A percentile compares a stretch with the other conserved stretches of the same genome.
phyloP scores from a whole-genome alignment of 2,329 filamentous ascomycete genomes.

The Colletotrichum sp. region DNA sequence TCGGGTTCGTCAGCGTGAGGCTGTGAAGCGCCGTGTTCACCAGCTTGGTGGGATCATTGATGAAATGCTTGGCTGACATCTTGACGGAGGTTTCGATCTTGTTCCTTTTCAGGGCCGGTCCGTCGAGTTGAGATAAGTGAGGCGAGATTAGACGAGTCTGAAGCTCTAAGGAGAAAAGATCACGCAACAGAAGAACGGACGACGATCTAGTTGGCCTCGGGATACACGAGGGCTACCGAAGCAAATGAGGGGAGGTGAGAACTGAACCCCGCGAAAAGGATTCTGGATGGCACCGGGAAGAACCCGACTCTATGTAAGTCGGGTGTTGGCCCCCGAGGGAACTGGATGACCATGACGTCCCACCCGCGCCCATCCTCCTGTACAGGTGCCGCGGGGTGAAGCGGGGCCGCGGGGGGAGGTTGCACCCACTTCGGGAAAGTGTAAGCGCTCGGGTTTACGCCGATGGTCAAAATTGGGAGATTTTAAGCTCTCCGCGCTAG shows the following conservation, averaged over 20 bases:
- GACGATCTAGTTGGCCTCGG: not conserved
- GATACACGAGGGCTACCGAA: not conserved
- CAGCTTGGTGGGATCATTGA: slow-evolving; percentile 81
- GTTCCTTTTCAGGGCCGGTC: not conserved
- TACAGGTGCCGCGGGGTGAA: not conserved
- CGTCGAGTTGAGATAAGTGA: not conserved
- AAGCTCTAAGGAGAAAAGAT: not conserved
- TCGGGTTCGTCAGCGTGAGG: slow-evolving; percentile 84
- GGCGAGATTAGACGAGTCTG: not conserved
- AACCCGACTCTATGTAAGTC: slow-evolving; percentile 19
- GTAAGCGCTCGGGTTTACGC: slow-evolving; percentile 2
- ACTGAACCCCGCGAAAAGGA: not conserved
- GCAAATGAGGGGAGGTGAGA: not conserved
- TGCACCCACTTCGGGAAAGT: slow-evolving; percentile 1
- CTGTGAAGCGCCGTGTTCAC: slow-evolving; percentile 79
- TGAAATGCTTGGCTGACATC: slow-evolving; percentile 80
- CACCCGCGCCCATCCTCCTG: not conserved
- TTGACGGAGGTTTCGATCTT: slow-evolving; percentile 1
- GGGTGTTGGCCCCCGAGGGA: not conserved
- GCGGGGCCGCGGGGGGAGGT: slow-evolving; percentile 11
- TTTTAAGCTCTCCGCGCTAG: slow-evolving; percentile 2
- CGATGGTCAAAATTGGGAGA: not conserved
- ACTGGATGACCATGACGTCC: not conserved
- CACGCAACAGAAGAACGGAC: not conserved
- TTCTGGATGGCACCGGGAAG: not conserved